These are phyloP conservation scores for Combretum micranthum DNA, from an alignment of 345 rosid genomes.

Conservation along the genomic window DNA sequence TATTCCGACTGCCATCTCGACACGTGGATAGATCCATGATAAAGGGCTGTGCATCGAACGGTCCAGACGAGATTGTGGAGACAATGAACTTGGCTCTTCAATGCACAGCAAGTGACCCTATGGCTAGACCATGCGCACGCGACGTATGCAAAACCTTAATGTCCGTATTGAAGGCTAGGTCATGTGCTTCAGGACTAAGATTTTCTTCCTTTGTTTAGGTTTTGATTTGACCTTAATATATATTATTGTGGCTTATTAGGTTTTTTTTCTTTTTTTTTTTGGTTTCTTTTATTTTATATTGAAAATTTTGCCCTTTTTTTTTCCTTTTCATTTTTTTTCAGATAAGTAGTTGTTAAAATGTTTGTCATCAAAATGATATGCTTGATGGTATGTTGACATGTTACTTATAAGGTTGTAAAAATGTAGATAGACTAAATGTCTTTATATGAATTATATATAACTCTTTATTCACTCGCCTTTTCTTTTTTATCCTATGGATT, in stretches of 20 bases:
- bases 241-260: conserved; percentile 15
- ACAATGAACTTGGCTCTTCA: conserved; percentile 65
- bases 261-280: too few relatives aligned
- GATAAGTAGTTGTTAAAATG: conserved; percentile 5
- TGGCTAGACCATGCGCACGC: conserved; percentile 52
- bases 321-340: conserved; percentile 5
- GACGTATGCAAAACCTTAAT: conserved; percentile 43
- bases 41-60: conserved; percentile 16
- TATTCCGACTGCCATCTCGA: conserved; percentile 61
- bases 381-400: conserved; percentile 39
- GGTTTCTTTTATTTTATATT: not conserved
- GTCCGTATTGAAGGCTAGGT: conserved; percentile 24
- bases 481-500: not conserved
- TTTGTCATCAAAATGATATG: conserved; percentile 19
- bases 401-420: conserved; percentile 29
- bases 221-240: not conserved
- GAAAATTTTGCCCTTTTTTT: not conserved
- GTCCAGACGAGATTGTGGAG: conserved; percentile 39
- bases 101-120: conserved; percentile 61
- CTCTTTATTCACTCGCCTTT: not conserved
- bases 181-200: conserved; percentile 31
- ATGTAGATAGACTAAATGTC: conserved; percentile 29
- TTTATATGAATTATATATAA: conserved; percentile 15
- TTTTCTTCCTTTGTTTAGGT: conserved; percentile 25
- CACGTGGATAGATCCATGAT: conserved; percentile 57